Evolutionary conservation across 2,329 filamentous ascomycete genomes (phyloP), one percentile per base, ranked within the genome.

Genomic region (Ascochyta lentis): DNA sequence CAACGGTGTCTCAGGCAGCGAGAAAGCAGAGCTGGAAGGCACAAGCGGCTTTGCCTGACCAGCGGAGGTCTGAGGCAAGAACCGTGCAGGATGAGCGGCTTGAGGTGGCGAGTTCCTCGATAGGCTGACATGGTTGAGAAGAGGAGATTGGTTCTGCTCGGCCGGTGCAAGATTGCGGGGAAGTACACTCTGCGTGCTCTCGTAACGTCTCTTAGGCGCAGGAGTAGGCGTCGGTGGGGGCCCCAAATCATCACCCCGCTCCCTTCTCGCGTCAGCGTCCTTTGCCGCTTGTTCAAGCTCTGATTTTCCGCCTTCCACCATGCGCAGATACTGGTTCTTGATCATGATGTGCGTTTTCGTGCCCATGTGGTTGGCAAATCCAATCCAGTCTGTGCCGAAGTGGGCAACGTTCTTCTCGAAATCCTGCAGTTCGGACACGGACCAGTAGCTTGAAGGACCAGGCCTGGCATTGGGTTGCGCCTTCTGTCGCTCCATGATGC

Each of bases 321-420:
- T 72, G 48, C 80, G 79, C 46, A 77, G 65, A 54, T 79, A 83
- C 61, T 82, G 78, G 67, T 83, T 83, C 67, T 81, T 82, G 47
- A 71, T 91, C 91, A 95, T 95, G n/a, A 90, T 89, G 52, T 89
- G 84, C 16, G 91, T 94, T 77, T 94, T 94, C 4, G 90, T 91
- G 45, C 89, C 88, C 89, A 95, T 92, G 66, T 91, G 86, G 47
- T 81, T 81, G 37, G 91, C 89, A 74, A 94, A 94, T 4, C 84
- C 85, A 44, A 80, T 79, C 85, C 90, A 95, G 71, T 95, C 90
- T 15, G 88, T 91, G 54, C 91, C 91, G 77, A 92, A 94, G 50
- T 91, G 84, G 46, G 81, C 83, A 42, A 95, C 80, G 54, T 92
- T 81, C 52, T 82, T 84, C 33, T 88, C 87, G 74, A 95, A 95